Evolutionary conservation across 1,284 basidiomycete genomes (phyloP).

Genomic region (Mycena sp.): DNA sequence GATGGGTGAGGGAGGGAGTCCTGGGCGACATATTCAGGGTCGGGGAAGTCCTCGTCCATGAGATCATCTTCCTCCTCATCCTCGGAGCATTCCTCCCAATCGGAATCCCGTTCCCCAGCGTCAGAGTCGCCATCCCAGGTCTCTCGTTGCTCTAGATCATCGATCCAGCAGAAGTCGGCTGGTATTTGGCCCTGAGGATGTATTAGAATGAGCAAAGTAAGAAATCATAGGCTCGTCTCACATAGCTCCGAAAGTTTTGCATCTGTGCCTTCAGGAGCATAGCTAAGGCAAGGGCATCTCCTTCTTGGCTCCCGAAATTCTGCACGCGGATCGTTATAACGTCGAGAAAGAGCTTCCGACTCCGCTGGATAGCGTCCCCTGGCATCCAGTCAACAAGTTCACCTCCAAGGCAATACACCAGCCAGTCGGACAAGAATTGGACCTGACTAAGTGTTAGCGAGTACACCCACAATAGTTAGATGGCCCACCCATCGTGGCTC

Average conservation of each 20-base stretch:
- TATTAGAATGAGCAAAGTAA: background rate
- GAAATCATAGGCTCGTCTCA: background rate
- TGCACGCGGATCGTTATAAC: background rate
- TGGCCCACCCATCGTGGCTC: too few relatives aligned
- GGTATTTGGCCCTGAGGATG: background rate
- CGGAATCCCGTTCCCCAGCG: background rate
- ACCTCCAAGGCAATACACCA: background rate
- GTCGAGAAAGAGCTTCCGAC: background rate
- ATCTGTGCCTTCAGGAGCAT: background rate
- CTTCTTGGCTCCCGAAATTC: background rate
- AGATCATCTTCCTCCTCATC: background rate
- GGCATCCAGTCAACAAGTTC: background rate
- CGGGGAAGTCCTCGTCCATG: background rate
- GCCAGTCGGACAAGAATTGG: background rate
- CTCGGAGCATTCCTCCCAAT: background rate
- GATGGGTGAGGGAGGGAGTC: too few relatives aligned
- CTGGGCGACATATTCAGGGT: too few relatives aligned
- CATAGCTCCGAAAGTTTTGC: background rate
- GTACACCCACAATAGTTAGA: background rate
- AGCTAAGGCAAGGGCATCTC: background rate
- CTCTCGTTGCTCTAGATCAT: background rate
- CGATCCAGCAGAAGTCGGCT: background rate
- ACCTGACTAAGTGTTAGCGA: background rate
- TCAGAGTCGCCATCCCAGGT: background rate
- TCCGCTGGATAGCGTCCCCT: background rate